Percentiles rank a stretch among this genome's conserved stretches.
Evolutionary conservation across 169 alveolate genomes (phyloP).

Genomic region (Eimeria necatrix): DNA sequence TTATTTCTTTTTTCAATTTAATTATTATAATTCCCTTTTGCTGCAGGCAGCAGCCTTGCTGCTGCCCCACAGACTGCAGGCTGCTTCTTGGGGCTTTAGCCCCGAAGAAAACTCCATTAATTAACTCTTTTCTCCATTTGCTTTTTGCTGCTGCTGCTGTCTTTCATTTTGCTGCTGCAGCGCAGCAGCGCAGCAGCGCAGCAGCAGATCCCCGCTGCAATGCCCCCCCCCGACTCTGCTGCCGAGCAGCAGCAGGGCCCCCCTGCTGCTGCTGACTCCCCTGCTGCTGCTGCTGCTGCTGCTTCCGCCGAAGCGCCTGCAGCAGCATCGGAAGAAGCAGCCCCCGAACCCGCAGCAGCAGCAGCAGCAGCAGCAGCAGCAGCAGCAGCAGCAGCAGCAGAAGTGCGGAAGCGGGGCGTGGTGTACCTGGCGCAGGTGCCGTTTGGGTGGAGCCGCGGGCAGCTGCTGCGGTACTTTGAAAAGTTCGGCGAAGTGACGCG

Average conservation of each 20-base stretch:
- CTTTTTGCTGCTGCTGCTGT: no score
- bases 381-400: neutral
- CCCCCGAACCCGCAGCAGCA: neutral
- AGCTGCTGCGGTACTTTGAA: neutral
- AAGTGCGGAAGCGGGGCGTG: neutral
- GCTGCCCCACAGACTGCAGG: neutral
- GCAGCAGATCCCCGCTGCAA: no score
- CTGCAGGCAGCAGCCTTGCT: neutral
- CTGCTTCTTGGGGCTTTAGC: neutral
- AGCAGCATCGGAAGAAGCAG: neutral
- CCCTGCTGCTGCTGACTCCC: neutral
- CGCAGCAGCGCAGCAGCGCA: no score
- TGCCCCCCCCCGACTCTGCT: no score
- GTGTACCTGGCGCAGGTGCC: slow-evolving; percentile 21
- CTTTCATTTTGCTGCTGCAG: no score
- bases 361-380: neutral
- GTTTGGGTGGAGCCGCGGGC: neutral
- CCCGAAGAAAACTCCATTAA: no score
- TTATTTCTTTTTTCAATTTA: no score
- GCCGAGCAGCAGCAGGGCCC: no score
- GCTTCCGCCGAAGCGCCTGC: neutral
- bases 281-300: neutral
- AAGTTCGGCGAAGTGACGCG: slow-evolving; percentile 45
- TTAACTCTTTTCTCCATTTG: no score
- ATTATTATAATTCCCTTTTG: no score